phyloP scores from a whole-genome alignment of 129 eudicot genomes.

The Logfia minima region DNA sequence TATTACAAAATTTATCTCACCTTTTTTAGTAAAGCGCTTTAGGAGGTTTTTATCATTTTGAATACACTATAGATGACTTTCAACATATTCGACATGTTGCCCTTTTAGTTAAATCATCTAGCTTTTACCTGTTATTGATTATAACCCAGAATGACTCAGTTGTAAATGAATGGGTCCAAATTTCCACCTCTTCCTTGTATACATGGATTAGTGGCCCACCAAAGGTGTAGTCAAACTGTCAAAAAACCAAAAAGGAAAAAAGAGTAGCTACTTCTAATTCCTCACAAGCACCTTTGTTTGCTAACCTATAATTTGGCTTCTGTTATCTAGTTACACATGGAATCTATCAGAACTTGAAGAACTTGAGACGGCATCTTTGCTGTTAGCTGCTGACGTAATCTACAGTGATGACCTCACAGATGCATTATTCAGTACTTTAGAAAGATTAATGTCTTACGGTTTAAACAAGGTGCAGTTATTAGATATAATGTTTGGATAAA shows the following conservation, averaged over 20 bases:
- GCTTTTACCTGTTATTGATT: too few species aligned
- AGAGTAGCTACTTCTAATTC: too few species aligned
- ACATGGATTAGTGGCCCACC: too few species aligned
- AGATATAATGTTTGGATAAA: background rate
- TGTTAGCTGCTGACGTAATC: slow-evolving; percentile 95
- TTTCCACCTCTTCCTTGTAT: too few species aligned
- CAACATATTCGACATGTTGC: too few species aligned
- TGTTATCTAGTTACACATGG: slow-evolving; percentile 62
- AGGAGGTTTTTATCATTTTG: background rate
- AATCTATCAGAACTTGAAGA: slow-evolving; percentile 62
- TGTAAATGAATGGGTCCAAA: too few species aligned
- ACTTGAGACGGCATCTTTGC: slow-evolving; percentile 61
- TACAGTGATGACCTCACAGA: slow-evolving; percentile 87
- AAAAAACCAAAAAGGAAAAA: too few species aligned
- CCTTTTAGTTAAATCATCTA: too few species aligned
- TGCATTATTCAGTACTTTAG: slow-evolving; percentile 69
- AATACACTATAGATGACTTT: too few species aligned
- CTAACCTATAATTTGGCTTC: slow-evolving; percentile 8
- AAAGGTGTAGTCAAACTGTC: too few species aligned
- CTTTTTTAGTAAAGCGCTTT: background rate
- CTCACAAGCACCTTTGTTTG: too few species aligned
- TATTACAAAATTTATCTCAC: background rate
- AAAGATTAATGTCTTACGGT: slow-evolving; percentile 52
- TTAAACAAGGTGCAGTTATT: slow-evolving; percentile 49
- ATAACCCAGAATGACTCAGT: too few species aligned